Conservation (phyloP, 1,284 basidiomycete species). For the Cystobasidiaceae sp. region DNA sequence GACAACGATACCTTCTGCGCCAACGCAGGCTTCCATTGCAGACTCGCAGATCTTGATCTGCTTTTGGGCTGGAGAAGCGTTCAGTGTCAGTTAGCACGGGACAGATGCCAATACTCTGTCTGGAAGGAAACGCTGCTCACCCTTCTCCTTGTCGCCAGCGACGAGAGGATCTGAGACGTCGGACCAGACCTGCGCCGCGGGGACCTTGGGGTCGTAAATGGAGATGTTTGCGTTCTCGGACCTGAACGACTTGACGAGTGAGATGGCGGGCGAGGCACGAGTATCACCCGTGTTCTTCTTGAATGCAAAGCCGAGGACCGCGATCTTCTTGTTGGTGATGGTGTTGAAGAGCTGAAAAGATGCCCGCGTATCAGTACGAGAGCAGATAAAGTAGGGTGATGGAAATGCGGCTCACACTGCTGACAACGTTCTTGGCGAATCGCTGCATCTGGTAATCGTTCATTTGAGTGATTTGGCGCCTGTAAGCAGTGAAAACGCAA, state of each 20-base stretch:
- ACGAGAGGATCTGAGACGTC: slow-evolving; percentile 53
- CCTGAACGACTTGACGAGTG: slow-evolving; percentile 87
- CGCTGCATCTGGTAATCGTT: slow-evolving; percentile 89
- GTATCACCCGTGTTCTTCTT: slow-evolving; percentile 82
- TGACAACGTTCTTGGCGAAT: slow-evolving; percentile 48
- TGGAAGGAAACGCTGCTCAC: slow-evolving; percentile 20
- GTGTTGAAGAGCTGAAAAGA: slow-evolving; percentile 91
- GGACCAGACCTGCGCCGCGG: slow-evolving; percentile 53
- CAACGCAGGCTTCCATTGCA: slow-evolving; percentile 79
- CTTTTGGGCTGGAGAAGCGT: slow-evolving; percentile 76
- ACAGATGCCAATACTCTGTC: neutral
- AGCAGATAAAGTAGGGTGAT: neutral
- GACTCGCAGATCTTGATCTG: slow-evolving; percentile 71
- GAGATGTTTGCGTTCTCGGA: slow-evolving; percentile 79
- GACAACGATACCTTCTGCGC: slow-evolving; percentile 82
- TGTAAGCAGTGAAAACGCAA: slow-evolving; percentile 71
- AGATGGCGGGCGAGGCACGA: slow-evolving; percentile 94
- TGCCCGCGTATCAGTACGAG: slow-evolving; percentile 50
- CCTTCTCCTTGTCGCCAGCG: slow-evolving; percentile 53
- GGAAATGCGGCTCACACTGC: slow-evolving; percentile 21
- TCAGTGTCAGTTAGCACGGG: neutral
- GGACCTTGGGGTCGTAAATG: slow-evolving; percentile 85
- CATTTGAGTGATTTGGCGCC: slow-evolving; percentile 90
- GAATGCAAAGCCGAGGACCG: slow-evolving; percentile 76
- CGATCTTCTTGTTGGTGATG: slow-evolving; percentile 91